Conservation (phyloP, 345 rosid genomes). For the Sonneratia alba region DNA sequence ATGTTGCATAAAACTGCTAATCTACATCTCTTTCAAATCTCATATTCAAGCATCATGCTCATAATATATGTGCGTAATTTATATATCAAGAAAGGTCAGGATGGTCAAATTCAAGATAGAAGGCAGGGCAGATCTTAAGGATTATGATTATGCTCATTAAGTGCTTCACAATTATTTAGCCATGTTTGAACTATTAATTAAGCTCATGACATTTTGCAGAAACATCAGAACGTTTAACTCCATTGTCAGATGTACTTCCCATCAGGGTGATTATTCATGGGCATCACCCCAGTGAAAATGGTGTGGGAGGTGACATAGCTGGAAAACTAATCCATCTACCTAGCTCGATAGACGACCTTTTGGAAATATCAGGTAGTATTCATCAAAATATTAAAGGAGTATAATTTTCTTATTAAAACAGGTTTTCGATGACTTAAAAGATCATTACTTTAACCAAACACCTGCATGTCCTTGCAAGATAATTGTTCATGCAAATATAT, state of each 20-base stretch:
- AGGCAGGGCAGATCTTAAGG: neutral
- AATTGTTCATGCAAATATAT: neutral
- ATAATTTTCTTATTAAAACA: neutral
- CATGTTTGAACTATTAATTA: neutral
- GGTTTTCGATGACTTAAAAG: neutral
- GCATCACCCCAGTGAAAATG: conserved; percentile 42
- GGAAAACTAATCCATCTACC: conserved; percentile 77
- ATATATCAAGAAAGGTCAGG: neutral
- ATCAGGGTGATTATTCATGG: conserved; percentile 69
- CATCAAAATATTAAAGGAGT: too few relatives aligned
- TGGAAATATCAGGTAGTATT: conserved; percentile 60
- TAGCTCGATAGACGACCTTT: conserved; percentile 50
- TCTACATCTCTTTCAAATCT: neutral
- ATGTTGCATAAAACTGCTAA: too few relatives aligned
- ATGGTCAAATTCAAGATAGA: neutral
- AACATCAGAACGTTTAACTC: conserved; percentile 8
- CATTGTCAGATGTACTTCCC: conserved; percentile 15
- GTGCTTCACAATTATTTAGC: neutral
- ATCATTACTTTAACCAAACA: neutral
- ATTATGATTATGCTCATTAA: neutral
- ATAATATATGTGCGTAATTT: neutral
- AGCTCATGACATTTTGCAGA: conserved; percentile 24
- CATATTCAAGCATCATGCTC: neutral
- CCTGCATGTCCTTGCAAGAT: neutral
- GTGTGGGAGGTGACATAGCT: conserved; percentile 18